phyloP scores from a whole-genome alignment of 495 filamentous ascomycete genomes.

The Daldinia grandis region DNA sequence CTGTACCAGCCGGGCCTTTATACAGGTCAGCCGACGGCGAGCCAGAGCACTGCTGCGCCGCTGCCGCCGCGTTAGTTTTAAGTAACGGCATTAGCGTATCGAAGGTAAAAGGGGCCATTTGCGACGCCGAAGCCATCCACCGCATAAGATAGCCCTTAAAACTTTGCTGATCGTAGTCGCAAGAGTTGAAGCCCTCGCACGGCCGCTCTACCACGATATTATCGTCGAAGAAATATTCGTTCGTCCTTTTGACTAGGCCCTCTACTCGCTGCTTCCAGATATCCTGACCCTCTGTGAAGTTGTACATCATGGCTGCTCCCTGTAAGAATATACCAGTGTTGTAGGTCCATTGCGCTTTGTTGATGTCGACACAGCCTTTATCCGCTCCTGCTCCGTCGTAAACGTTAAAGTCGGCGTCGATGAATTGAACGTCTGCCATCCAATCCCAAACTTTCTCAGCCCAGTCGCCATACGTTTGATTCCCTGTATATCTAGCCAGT shows the following conservation, averaged over 20 bases:
- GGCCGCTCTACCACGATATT: constrained; percentile 72
- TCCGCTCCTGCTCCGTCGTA: constrained; percentile 71
- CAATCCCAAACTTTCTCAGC: constrained; percentile 76
- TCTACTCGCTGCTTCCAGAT: constrained; percentile 67
- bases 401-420: constrained; percentile 67
- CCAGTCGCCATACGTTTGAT: constrained; percentile 79
- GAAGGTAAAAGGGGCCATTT: constrained; percentile 70
- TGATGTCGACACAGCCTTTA: constrained; percentile 65
- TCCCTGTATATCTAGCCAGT: constrained; percentile 76
- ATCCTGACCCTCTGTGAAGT: constrained; percentile 62
- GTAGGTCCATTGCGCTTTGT: constrained; percentile 77
- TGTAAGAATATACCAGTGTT: constrained; percentile 77
- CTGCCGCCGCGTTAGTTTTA: constrained; percentile 63
- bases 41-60: constrained; percentile 70
- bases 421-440: constrained; percentile 67
- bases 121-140: constrained; percentile 72
- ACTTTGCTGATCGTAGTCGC: constrained; percentile 73
- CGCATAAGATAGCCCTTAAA: constrained; percentile 81
- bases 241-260: constrained; percentile 62
- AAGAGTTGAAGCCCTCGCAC: constrained; percentile 71
- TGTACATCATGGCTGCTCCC: constrained; percentile 82
- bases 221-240: constrained; percentile 65
- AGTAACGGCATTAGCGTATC: constrained; percentile 66
- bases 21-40: constrained; percentile 55
- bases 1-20: constrained; percentile 58